Evolutionary conservation across 2,329 filamentous ascomycete genomes (phyloP).

Genomic region (Pseudocercospora macadamiae): DNA sequence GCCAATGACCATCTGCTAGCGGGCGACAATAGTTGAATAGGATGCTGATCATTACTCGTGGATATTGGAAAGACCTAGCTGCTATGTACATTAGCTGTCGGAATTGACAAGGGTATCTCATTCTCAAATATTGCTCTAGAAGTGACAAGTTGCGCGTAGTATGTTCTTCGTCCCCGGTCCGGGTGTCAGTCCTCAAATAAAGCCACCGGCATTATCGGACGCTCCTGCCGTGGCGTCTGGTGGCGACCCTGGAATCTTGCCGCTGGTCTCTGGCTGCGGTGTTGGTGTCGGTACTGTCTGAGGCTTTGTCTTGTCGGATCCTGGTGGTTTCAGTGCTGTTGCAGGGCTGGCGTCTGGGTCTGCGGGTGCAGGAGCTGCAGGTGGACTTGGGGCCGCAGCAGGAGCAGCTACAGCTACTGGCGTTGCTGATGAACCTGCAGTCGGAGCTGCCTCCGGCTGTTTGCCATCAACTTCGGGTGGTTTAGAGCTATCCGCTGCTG

Average conservation of each 20-base stretch:
- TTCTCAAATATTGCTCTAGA: no score
- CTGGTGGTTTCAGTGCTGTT: constrained; percentile 11
- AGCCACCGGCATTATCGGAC: no score
- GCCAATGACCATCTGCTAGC: no score
- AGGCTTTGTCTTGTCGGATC: background rate
- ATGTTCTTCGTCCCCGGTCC: no score
- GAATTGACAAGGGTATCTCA: no score
- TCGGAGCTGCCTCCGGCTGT: background rate
- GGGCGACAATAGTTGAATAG: no score
- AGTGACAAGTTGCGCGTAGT: no score
- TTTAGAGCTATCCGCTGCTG: background rate
- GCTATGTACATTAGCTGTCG: no score
- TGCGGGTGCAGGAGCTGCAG: background rate
- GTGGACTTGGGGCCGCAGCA: background rate
- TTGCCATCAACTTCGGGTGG: constrained; percentile 5
- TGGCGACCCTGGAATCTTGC: background rate
- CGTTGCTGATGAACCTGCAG: background rate
- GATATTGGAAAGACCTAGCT: no score
- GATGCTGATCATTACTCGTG: no score
- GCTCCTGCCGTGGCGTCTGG: constrained; percentile 5
- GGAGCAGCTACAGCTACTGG: background rate
- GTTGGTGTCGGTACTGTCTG: background rate
- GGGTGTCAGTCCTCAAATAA: no score
- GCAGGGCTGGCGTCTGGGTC: constrained; percentile 24
- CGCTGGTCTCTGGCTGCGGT: constrained; percentile 4